phyloP scores from a whole-genome alignment of 2,329 filamentous ascomycete genomes.

The Rosellinia necatrix region DNA sequence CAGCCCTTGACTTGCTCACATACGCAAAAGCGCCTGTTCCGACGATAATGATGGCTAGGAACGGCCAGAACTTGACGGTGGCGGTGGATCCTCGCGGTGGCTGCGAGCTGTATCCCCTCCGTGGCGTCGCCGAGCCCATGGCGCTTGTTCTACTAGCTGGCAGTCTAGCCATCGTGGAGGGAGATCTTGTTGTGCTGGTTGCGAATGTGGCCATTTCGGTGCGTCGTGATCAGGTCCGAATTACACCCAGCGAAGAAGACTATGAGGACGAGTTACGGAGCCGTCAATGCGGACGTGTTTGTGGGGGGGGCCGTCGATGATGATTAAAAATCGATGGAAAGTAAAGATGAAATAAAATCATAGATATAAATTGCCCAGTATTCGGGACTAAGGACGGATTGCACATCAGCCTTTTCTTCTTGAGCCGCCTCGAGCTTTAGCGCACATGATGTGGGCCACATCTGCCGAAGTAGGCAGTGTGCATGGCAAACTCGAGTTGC shows the following conservation, averaged over 20 bases:
- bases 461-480: no score
- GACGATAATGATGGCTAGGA: constrained; percentile 54
- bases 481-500: no score
- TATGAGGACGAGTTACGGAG: neutral
- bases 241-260: neutral
- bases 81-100: constrained; percentile 43
- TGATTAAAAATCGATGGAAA: no score
- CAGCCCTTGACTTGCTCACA: constrained; percentile 55
- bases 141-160: constrained; percentile 1
- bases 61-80: constrained; percentile 62
- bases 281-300: neutral
- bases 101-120: constrained; percentile 49
- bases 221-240: neutral
- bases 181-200: neutral
- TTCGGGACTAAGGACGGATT: no score
- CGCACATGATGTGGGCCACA: no score
- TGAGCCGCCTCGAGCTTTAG: no score
- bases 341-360: no score
- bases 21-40: constrained; percentile 55
- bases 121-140: neutral
- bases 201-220: constrained; percentile 4
- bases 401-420: no score
- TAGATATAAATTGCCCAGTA: no score
- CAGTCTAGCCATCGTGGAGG: neutral
- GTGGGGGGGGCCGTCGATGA: no score